Percentiles rank a stretch among this genome's conserved stretches.
Evolutionary conservation across 1,284 basidiomycete genomes (phyloP).

Genomic region (Rhodofomes roseus): DNA sequence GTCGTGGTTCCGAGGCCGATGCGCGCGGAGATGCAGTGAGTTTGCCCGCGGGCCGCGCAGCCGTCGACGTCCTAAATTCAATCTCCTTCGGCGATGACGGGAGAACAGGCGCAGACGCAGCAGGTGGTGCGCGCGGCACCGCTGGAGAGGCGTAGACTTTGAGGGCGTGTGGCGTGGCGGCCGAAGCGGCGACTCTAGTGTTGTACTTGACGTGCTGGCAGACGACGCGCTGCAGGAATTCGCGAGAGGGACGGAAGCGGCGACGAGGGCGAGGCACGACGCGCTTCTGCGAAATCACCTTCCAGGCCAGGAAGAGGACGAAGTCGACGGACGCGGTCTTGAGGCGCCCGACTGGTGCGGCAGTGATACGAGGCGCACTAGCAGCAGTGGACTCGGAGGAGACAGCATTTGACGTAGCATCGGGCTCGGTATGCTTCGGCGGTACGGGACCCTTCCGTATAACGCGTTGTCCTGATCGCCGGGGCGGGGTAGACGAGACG

Average conservation of each 20-base stretch:
- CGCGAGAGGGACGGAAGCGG: neutral
- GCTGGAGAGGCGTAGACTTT: too few species aligned
- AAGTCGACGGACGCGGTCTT: neutral
- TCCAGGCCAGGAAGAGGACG: neutral
- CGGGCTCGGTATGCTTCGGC: too few species aligned
- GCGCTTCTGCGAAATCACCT: neutral
- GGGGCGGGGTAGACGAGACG: too few species aligned
- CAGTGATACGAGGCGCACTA: neutral
- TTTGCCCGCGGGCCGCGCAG: neutral
- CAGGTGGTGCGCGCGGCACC: neutral
- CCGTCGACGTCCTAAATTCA: too few species aligned
- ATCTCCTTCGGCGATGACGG: neutral
- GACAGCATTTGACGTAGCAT: neutral
- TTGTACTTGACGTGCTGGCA: neutral
- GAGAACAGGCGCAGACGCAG: neutral
- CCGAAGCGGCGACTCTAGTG: neutral
- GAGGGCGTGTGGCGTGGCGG: neutral
- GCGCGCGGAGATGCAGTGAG: neutral
- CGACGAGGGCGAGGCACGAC: neutral
- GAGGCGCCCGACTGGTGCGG: neutral
- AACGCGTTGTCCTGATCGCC: too few species aligned
- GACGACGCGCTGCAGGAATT: neutral
- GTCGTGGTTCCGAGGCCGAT: neutral
- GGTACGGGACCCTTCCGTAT: too few species aligned
- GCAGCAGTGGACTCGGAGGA: neutral